A percentile compares a stretch with the other conserved stretches of the same genome.
Conservation (phyloP, 2,329 filamentous ascomycete genomes). For the Xylaria sp. region DNA sequence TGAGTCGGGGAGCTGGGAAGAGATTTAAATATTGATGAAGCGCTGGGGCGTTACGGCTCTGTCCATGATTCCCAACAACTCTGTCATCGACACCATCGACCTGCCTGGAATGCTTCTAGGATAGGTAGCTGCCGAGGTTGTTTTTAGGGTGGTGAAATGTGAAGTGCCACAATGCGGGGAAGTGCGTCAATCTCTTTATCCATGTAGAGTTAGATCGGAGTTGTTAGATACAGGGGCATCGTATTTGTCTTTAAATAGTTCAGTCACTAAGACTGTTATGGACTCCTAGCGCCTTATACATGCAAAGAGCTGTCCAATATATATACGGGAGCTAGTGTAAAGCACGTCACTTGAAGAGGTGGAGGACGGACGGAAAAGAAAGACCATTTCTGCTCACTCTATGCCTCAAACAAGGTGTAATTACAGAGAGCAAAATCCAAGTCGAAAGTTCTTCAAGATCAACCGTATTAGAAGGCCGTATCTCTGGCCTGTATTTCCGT, state of each 20-base stretch:
- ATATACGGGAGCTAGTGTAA: too few species aligned
- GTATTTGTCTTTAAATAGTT: not conserved
- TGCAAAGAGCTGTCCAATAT: not conserved
- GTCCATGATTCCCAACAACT: constrained; percentile 1
- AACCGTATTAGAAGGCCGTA: not conserved
- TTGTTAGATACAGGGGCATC: not conserved
- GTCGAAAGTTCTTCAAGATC: not conserved
- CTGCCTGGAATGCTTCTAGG: constrained; percentile 11
- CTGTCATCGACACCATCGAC: not conserved
- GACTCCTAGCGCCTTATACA: not conserved
- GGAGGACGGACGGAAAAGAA: not conserved
- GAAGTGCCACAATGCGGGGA: constrained; percentile 30
- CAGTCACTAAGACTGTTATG: not conserved
- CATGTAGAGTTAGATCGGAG: not conserved
- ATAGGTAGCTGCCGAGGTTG: constrained; percentile 29
- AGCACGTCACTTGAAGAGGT: too few species aligned
- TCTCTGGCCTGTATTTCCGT: not conserved
- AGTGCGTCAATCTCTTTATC: not conserved
- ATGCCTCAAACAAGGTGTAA: not conserved
- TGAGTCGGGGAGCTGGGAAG: not conserved
- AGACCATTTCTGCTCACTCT: not conserved
- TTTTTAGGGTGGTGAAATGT: not conserved
- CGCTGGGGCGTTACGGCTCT: not conserved
- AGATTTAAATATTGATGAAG: not conserved
- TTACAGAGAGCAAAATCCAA: not conserved